Evolutionary conservation across 495 filamentous ascomycete species (phyloP).

Genomic region (Aspergillus sclerotioniger): DNA sequence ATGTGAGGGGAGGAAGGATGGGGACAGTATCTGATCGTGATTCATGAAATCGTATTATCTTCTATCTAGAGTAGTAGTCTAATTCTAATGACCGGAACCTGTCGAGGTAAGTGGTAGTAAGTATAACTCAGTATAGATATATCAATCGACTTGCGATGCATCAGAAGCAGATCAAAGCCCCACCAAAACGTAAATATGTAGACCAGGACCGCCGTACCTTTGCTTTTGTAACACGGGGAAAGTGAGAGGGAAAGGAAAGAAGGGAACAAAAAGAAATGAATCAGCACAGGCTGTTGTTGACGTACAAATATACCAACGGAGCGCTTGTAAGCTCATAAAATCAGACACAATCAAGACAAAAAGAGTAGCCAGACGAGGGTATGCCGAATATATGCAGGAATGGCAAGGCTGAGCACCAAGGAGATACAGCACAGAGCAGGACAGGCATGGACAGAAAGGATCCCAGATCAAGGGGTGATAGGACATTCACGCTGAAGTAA

Average conservation of each 20-base stretch:
- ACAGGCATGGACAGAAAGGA: neutral
- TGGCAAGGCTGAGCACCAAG: neutral
- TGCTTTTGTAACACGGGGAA: neutral
- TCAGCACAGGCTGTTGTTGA: neutral
- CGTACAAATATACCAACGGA: neutral
- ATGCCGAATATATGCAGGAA: conserved; percentile 1
- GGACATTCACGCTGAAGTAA: conserved; percentile 12
- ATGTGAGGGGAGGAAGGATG: neutral
- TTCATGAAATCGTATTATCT: conserved; percentile 6
- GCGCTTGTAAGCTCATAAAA: neutral
- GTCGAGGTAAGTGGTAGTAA: no score
- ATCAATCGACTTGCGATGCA: no score
- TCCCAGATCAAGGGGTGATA: neutral
- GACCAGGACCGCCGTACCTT: neutral
- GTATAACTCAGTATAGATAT: no score
- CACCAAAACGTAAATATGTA: no score
- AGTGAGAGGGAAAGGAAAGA: neutral
- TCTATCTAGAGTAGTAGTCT: neutral
- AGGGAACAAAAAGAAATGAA: neutral
- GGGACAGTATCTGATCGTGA: neutral
- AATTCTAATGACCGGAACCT: no score
- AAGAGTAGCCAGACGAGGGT: neutral
- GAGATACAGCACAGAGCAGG: neutral
- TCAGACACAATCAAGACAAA: neutral
- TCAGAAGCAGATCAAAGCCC: no score